These are phyloP conservation scores for Sordariomycetes sp. DNA, from an alignment of 2,329 filamentous ascomycete species.

Conservation along the genomic window DNA sequence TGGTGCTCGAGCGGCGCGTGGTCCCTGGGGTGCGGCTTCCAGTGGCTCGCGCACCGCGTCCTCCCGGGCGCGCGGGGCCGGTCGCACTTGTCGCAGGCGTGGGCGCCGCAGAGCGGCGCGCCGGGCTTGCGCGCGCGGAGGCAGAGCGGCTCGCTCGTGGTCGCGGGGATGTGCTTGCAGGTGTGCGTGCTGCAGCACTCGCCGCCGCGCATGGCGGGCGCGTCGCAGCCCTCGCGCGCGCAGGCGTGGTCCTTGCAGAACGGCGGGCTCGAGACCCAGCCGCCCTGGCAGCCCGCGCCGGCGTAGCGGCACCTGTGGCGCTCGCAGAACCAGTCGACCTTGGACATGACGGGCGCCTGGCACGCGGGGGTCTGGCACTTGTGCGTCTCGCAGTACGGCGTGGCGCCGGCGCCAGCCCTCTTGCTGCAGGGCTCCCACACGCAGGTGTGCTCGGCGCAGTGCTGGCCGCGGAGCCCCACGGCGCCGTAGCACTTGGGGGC, in stretches of 20 bases:
- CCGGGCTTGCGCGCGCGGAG: not conserved
- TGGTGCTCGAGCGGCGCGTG: not conserved
- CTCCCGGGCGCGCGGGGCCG: not conserved
- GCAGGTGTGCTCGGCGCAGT: constrained; percentile 1
- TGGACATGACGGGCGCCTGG: not conserved
- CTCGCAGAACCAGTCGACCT: constrained; percentile 4
- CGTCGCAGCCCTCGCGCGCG: not conserved
- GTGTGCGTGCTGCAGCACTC: not conserved
- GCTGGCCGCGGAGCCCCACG: not conserved
- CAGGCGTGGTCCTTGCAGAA: constrained; percentile 1
- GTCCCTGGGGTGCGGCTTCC: not conserved
- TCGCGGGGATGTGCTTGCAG: not conserved
- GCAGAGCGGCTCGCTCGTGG: not conserved
- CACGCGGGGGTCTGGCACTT: not conserved
- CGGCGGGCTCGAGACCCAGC: not conserved
- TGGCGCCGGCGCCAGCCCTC: not conserved
- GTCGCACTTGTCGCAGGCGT: not conserved
- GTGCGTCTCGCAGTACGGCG: constrained; percentile 3
- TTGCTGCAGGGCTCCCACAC: constrained; percentile 4
- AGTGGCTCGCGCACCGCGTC: not conserved
- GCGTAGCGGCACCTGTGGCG: constrained; percentile 3
- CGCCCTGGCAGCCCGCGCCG: not conserved
- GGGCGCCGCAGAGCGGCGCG: not conserved
- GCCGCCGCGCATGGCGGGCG: not conserved
- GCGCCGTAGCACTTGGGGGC: not conserved